These are phyloP conservation scores for Colletotrichum phormii DNA, from an alignment of 2,329 filamentous ascomycete species.

Conservation along the genomic window DNA sequence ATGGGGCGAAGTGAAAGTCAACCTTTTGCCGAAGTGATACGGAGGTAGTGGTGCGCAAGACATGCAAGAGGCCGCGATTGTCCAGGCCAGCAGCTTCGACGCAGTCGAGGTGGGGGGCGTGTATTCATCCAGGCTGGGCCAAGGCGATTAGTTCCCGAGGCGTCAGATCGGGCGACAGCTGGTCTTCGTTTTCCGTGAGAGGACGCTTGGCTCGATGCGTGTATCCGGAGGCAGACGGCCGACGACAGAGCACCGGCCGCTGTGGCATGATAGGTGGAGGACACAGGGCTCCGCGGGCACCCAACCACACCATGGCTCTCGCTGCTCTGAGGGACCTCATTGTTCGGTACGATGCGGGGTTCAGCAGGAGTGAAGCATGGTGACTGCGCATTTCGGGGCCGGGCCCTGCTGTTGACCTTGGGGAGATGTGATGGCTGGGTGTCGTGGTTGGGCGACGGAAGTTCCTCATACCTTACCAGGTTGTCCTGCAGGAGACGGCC, in stretches of 20 bases:
- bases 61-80: conserved; percentile 11
- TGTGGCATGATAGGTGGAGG: conserved; percentile 28
- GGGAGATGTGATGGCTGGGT: not conserved
- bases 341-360: conserved; percentile 21
- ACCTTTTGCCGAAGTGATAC: conserved; percentile 27
- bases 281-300: not conserved
- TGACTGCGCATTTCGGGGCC: not conserved
- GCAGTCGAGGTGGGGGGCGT: not conserved
- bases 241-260: conserved; percentile 20
- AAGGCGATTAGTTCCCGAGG: conserved; percentile 23
- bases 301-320: not conserved
- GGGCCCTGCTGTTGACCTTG: not conserved
- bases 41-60: not conserved
- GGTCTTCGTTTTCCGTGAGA: not conserved
- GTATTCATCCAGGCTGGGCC: conserved; percentile 5
- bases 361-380: not conserved
- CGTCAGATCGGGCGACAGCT: conserved; percentile 18
- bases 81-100: not conserved
- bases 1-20: conserved; percentile 3
- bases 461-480: not conserved
- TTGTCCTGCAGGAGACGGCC: not conserved
- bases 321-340: not conserved
- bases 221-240: conserved; percentile 31
- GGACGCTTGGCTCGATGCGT: conserved; percentile 34
- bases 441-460: not conserved